Base-by-base conservation (phyloP, 768 basidiomycete genomes). In the Pilatotrama ljubarskyi region DNA sequence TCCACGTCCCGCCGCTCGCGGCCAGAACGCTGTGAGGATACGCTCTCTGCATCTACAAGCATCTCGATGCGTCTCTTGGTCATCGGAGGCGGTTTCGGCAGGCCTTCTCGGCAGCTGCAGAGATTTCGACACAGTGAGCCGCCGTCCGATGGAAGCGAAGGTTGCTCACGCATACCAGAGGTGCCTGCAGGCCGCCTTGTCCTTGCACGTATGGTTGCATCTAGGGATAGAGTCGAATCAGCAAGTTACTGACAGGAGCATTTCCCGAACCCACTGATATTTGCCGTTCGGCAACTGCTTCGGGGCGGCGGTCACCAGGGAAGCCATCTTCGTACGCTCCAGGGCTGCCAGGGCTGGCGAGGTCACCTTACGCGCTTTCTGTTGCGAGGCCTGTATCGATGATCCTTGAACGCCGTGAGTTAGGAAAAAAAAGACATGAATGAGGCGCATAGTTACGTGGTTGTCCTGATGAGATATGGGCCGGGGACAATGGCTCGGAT, bases 191-290 rank as follows among this genome's bases (percentile, higher is more conserved):
- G 76, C 79, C 4, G 76, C 73, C 72, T 92, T 93, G 67, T 91
- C 84, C 69, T 88, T 90, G 78, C 92, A 94, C 20, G 80, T 51
- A 65, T 94, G 92, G 64, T 90, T 89, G 68, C 92, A 94, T 50
- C 90, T 91, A 40, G 4, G 18, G 38, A 53, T 17, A 24, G n/a
- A 64, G 15, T 22, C 42, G 43, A 18, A 8, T 18, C 10, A 24
- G 10, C 50, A 22, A 5, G 54, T 55, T 17, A 18, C 10, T 41
- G 43, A 25, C 46, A n/a, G 40, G 35, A 40, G 57, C n/a, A 32
- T 4, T 32, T 4, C 4, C 29, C 29, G 10, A 10, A 60, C 81
- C 59, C 64, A 87, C 90, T 77, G 75, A 62, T 83, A 86, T 57
- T 83, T 87, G 14, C 88, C 89, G 68, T 90, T 86, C 1, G 81